Conservation (phyloP, 345 rosid species). For the Lenwebbia sp. region DNA sequence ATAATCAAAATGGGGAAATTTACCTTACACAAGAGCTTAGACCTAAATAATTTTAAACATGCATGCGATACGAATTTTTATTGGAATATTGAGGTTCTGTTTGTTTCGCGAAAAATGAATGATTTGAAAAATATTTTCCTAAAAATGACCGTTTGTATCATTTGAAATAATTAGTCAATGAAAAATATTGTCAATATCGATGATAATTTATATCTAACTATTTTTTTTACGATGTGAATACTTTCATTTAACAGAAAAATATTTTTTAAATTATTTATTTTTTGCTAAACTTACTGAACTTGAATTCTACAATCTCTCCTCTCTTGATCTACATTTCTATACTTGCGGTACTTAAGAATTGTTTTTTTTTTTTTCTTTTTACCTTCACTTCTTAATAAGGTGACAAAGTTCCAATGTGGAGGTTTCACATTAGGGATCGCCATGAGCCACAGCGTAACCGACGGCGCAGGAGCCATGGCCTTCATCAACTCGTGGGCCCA, state of each 20-base stretch:
- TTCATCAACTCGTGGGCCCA: slow-evolving; percentile 20
- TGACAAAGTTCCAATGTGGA: slow-evolving; percentile 13
- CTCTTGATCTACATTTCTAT: background rate
- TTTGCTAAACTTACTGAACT: no score
- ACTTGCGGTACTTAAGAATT: background rate
- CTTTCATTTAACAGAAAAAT: no score
- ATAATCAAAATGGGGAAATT: background rate
- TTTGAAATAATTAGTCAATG: no score
- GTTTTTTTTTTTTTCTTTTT: background rate
- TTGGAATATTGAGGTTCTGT: no score
- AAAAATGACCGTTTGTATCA: no score
- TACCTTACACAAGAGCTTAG: background rate
- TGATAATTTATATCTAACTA: no score
- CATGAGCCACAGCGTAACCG: slow-evolving; percentile 8
- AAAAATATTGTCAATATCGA: no score
- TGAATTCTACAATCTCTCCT: background rate
- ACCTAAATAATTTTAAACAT: background rate
- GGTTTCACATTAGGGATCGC: slow-evolving; percentile 8
- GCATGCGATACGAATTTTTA: background rate
- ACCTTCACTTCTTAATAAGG: background rate
- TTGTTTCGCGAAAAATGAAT: no score
- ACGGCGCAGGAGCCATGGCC: slow-evolving; percentile 8
- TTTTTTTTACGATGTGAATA: no score
- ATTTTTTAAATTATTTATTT: no score
- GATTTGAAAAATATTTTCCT: no score